phyloP scores from a whole-genome alignment of 225 moss, liverwort and hornwort species.

The Straminergon stramineum region DNA sequence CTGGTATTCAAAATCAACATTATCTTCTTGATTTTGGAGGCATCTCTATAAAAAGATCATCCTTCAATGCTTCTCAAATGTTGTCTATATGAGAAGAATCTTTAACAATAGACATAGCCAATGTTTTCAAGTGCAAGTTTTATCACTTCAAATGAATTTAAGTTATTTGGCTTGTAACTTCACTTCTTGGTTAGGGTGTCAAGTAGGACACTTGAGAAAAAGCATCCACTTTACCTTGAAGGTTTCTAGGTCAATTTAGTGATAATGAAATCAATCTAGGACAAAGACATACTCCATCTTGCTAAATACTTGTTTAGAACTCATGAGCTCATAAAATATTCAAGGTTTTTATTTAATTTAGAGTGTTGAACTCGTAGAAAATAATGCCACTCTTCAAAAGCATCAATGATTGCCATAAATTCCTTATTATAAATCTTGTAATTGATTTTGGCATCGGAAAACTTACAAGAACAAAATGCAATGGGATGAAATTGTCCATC shows the following conservation, averaged over 20 bases:
- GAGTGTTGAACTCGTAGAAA: background rate
- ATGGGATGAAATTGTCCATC: background rate
- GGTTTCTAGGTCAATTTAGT: background rate
- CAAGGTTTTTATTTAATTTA: too few relatives aligned
- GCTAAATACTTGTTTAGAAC: too few relatives aligned
- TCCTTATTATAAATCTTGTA: background rate
- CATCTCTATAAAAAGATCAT: rapidly evolving
- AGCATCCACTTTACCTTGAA: background rate
- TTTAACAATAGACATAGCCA: background rate
- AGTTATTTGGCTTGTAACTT: background rate
- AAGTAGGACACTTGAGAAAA: background rate
- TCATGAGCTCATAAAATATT: background rate
- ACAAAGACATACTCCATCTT: background rate
- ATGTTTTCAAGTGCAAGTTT: background rate
- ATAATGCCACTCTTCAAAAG: background rate
- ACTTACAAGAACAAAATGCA: background rate
- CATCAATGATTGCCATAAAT: background rate
- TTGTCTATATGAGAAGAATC: background rate
- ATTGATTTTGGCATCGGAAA: rapidly evolving
- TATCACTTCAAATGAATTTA: background rate
- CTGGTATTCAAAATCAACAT: too few relatives aligned
- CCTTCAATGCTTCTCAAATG: background rate
- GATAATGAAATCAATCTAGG: background rate
- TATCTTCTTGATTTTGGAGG: background rate
- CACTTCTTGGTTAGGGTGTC: background rate